Conservation (phyloP, 257 asterid species). For the Solanum stenotomum region DNA sequence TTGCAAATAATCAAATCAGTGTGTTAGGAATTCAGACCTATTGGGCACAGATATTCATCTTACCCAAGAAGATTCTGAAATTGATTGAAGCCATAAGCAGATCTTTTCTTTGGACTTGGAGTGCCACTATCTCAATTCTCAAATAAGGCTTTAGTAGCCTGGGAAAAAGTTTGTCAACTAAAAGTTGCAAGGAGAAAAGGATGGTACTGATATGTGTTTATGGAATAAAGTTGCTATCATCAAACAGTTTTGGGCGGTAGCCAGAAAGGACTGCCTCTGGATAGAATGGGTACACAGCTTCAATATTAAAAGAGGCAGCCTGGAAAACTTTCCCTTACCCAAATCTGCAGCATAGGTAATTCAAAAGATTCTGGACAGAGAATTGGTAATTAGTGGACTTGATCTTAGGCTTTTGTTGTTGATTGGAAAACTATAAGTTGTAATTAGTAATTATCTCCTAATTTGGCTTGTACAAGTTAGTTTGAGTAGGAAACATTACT, state of each 20-base stretch:
- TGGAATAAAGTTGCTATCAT: not conserved
- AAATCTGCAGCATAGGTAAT: not conserved
- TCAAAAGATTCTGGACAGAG: not conserved
- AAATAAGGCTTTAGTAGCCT: not conserved
- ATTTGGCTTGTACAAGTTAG: not conserved
- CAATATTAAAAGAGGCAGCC: not conserved
- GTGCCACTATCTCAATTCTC: not conserved
- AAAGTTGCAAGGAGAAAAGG: not conserved
- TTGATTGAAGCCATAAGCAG: not conserved
- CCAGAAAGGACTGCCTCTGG: not conserved
- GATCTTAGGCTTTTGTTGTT: not conserved
- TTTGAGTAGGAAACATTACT: not conserved
- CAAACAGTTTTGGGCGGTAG: not conserved
- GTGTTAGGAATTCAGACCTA: not conserved
- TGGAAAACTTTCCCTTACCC: not conserved
- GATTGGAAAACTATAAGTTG: not conserved
- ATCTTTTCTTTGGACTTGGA: not conserved
- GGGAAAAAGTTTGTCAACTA: not conserved
- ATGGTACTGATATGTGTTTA: not conserved
- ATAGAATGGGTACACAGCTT: not conserved
- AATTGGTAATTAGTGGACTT: not conserved
- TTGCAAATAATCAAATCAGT: not conserved
- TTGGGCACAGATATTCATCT: not conserved
- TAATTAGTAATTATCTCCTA: not conserved
- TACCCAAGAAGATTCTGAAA: not conserved